Evolutionary conservation across 2,329 filamentous ascomycete species (phyloP).

Genomic region (Microsporum ferrugineum): DNA sequence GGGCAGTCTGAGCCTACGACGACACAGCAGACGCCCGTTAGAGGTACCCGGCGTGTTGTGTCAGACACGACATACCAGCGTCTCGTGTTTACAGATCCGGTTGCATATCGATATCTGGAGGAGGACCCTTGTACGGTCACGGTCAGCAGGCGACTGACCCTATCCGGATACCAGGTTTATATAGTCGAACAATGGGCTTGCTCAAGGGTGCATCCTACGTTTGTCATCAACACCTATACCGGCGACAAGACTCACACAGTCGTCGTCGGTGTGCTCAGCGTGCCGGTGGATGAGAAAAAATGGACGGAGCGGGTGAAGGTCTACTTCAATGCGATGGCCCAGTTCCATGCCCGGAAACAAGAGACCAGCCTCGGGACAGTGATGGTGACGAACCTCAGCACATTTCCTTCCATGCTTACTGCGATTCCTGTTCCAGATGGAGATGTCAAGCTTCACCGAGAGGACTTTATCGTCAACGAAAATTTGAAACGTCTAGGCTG

Average conservation of each 20-base stretch:
- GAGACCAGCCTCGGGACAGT: constrained; percentile 72
- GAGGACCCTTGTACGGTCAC: constrained; percentile 68
- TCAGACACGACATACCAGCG: constrained; percentile 29
- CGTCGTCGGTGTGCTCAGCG: constrained; percentile 66
- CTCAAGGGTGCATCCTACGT: constrained; percentile 77
- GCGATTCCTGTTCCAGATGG: constrained; percentile 86
- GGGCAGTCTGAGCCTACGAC: not conserved
- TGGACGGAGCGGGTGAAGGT: constrained; percentile 71
- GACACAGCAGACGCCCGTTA: not conserved
- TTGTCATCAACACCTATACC: constrained; percentile 86
- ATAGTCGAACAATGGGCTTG: constrained; percentile 97
- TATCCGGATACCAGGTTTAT: constrained; percentile 84
- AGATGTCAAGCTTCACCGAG: constrained; percentile 66
- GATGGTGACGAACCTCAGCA: constrained; percentile 88
- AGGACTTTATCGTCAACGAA: constrained; percentile 86
- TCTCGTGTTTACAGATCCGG: constrained; percentile 54
- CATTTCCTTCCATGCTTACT: constrained; percentile 80
- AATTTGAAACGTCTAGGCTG: constrained; percentile 86
- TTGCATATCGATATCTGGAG: constrained; percentile 66
- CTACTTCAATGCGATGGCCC: constrained; percentile 76
- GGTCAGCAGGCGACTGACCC: constrained; percentile 55
- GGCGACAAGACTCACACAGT: constrained; percentile 70
- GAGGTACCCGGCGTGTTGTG: not conserved
- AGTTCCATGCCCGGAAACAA: constrained; percentile 73
- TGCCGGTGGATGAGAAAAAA: constrained; percentile 64